phyloP scores from a whole-genome alignment of 2,329 filamentous ascomycete genomes.

The Claviceps sp. region DNA sequence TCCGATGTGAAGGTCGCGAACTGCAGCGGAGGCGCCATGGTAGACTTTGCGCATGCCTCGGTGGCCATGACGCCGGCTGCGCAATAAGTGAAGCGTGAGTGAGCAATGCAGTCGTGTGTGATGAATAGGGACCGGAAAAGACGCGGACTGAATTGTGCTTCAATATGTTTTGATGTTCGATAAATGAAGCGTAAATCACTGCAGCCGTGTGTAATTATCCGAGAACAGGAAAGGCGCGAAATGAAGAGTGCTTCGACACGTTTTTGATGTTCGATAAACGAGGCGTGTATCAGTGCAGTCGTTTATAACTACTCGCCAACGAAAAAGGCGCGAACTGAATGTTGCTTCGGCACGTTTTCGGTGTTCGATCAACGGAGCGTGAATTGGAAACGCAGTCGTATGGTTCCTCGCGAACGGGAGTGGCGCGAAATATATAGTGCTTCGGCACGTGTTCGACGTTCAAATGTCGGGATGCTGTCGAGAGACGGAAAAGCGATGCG shows the following conservation, averaged over 20 bases:
- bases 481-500: background rate
- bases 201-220: background rate
- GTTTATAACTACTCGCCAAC: background rate
- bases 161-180: background rate
- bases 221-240: background rate
- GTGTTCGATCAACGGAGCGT: too few species aligned
- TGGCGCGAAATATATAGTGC: background rate
- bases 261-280: too few species aligned
- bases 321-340: background rate
- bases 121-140: background rate
- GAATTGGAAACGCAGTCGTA: background rate
- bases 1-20: constrained; percentile 89
- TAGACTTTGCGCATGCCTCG: constrained; percentile 10
- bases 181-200: background rate
- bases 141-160: background rate
- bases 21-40: constrained; percentile 40
- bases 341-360: background rate
- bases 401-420: background rate
- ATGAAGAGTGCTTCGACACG: background rate
- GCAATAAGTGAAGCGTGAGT: background rate
- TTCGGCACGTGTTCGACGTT: background rate
- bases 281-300: background rate
- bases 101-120: background rate
- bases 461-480: background rate
- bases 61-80: background rate